Conservation (phyloP, 1,139 yeast species). For the Ogataea hybrid region DNA sequence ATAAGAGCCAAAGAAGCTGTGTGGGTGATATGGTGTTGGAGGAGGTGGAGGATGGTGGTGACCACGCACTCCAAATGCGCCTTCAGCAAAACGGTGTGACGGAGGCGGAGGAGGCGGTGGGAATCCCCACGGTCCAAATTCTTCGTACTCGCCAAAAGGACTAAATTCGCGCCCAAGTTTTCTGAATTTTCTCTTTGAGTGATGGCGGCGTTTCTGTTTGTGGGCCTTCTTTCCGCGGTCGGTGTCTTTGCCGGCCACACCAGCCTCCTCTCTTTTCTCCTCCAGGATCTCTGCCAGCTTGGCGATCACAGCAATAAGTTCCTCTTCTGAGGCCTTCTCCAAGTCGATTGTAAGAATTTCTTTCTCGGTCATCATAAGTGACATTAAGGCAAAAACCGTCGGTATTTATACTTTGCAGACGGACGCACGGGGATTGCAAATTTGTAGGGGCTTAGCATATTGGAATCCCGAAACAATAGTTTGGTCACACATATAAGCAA, state of each 20-base stretch:
- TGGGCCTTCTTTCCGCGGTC: background rate
- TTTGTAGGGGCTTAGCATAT: background rate
- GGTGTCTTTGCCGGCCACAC: background rate
- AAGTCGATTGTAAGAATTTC: background rate
- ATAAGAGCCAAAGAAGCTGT: background rate
- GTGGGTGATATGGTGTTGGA: background rate
- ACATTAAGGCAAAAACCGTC: background rate
- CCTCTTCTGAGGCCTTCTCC: slow-evolving; percentile 1
- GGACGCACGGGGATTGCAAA: background rate
- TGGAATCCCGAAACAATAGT: slow-evolving; percentile 3
- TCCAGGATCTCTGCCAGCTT: background rate
- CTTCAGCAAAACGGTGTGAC: background rate
- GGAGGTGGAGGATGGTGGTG: background rate
- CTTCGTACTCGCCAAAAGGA: background rate
- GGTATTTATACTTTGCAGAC: slow-evolving; percentile 2
- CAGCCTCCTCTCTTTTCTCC: background rate
- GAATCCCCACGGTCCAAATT: background rate
- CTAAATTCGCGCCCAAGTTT: background rate
- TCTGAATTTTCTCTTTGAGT: background rate
- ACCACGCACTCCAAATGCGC: background rate
- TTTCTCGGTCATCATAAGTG: slow-evolving; percentile 5
- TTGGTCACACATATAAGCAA: background rate
- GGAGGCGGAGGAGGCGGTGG: slow-evolving; percentile 1
- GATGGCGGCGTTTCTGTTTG: background rate
- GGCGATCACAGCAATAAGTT: slow-evolving; percentile 1